Evolutionary conservation across 805 yeast genomes (phyloP).

Genomic region (Candida vartiovaarae): DNA sequence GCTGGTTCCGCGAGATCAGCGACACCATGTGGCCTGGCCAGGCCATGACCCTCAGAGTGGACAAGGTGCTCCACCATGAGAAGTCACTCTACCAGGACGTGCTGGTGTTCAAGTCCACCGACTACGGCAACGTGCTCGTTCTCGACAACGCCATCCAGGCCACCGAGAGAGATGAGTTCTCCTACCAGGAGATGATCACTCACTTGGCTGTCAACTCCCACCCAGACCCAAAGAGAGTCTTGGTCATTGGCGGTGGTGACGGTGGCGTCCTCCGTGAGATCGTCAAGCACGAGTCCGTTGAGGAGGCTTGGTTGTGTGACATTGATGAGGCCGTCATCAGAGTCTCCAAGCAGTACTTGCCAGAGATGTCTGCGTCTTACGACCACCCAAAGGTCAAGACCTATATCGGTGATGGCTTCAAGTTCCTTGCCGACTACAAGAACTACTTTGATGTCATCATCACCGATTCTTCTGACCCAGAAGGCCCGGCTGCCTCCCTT

Average conservation of each 20-base stretch:
- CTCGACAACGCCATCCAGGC: conserved; percentile 93
- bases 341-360: conserved; percentile 80
- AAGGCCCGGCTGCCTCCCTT: conserved; percentile 93
- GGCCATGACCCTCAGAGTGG: conserved; percentile 88
- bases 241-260: conserved; percentile 98
- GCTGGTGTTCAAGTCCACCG: conserved; percentile 84
- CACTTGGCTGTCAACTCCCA: conserved; percentile 91
- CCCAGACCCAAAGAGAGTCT: conserved; percentile 87
- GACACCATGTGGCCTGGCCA: conserved; percentile 99
- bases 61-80: conserved; percentile 78
- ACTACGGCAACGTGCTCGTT: conserved; percentile 92
- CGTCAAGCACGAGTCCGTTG: conserved; percentile 81
- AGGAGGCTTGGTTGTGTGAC: conserved; percentile 87
- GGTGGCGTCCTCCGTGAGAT: conserved; percentile 97
- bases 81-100: conserved; percentile 91
- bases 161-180: conserved; percentile 94
- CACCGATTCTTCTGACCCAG: conserved; percentile 97
- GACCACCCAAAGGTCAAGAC: conserved; percentile 84
- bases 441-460: conserved; percentile 90
- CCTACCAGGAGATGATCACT: conserved; percentile 97
- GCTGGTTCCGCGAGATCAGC: conserved; percentile 95
- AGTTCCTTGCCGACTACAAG: conserved; percentile 77
- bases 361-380: conserved; percentile 80
- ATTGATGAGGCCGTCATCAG: conserved; percentile 91
- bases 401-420: conserved; percentile 96